Evolutionary conservation across 306 rosid species (phyloP), one percentile per base, ranked within the genome.

Genomic region (Abrus precatorius): DNA sequence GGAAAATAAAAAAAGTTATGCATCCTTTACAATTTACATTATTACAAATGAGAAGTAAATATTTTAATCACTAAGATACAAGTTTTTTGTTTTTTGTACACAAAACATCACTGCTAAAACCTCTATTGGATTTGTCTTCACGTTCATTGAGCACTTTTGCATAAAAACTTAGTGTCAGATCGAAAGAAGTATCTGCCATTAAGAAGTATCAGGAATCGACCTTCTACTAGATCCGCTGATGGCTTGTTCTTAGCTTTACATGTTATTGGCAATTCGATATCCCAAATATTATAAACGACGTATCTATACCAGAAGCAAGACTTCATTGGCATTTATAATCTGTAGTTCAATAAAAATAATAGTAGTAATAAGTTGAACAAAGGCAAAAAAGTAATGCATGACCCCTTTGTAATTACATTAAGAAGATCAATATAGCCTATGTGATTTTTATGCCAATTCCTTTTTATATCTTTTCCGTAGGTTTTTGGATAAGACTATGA

Each of bases 261-360:
- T 28, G 62, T 85, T 91, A 65, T 92, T 89, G 82, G 91, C 93
- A 68, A 92, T 88, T 59, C 93, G 93, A 86, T 89, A 87, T 68
- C 91, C 93, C 10, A 86, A 60, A 36, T 36, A 36, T 2, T 36
- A 4, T 36, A 36, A 36, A 36, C 4, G 40, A 36, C 40, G 40
- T 36, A 36, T 36, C 52, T 91, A 73, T 81, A 62, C 69, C 76
- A 65, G 59, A 67, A 73, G 8, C 41, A 28, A 63, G 38, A 36
- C 32, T 40, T 60, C 54, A 49, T 38, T 6, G 41, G 32, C 76
- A 43, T 20, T 36, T 59, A 30, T 56, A 29, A 27, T 56, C 4
- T 56, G 3, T 28, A 56, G 5, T 61, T 10, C 8, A 56, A 12
- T 61, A 33, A 33, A 41, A 52, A 50, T 7, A 62, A 33, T n/a